Base-by-base conservation (phyloP, 129 eudicot genomes). In the Arctium lappa region DNA sequence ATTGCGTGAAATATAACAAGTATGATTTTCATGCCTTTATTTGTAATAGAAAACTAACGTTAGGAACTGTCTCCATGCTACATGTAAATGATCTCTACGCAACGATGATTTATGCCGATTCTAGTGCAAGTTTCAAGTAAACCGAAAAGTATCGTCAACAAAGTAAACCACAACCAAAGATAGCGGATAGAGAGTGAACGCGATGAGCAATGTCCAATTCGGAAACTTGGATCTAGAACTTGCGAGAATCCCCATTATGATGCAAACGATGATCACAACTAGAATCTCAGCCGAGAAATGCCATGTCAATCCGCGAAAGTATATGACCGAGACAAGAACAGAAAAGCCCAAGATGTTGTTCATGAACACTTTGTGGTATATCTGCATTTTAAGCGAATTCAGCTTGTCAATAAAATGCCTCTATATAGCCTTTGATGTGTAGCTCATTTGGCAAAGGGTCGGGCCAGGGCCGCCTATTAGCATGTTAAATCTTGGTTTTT, bases 301-400 rank as follows among this genome's bases (percentile, higher is more conserved):
- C 97, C 97, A 92, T 6, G 91, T 60, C 80, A 90, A 63, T 1
- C 90, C 91, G 0, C 88, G 82, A 10, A 87, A 84, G 80, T 87
- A 92, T 22, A 89, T 80, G 9, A 92, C 70, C 4, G 92, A 85
- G 31, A 92, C 83, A 42, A 92, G 94, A 60, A 90, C 94, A 18
- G 80, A 76, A 38, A 92, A 86, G 0, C 92, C 91, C 9, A 90
- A 87, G 46, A 90, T 75, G 65, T 92, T 92, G 94, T 92, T 92
- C 94, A 92, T 84, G 60, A 91, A 85, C 76, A 90, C 97, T 18
- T 89, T 87, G 38, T 91, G 88, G 79, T 92, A 90, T 71, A 90
- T 81, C 97, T 90, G 92, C 89, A 81, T 12, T 42, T 71, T 53
- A 81, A 75, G 4, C 68, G 60, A 71, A 46, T 36, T 77, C 27